A percentile compares a stretch with the other conserved stretches of the same genome.
phyloP scores from a whole-genome alignment of 2,329 filamentous ascomycete species.

The Beauveria rudraprayagi region DNA sequence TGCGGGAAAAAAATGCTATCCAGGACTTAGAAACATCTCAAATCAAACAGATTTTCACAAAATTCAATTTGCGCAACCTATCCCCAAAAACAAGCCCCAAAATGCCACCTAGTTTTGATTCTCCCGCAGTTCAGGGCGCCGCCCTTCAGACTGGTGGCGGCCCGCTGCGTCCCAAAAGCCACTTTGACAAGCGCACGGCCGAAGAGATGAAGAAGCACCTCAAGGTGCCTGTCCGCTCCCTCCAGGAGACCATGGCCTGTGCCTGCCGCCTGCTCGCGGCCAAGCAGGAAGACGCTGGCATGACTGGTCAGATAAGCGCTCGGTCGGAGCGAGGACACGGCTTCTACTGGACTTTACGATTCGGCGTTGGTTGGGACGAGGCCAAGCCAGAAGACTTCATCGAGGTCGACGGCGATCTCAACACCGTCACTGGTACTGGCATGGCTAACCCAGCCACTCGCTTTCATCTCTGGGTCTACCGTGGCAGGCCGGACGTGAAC shows the following conservation, averaged over 20 bases:
- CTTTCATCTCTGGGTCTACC: constrained; percentile 10
- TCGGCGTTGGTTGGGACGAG: constrained; percentile 9
- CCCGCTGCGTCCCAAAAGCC: constrained; percentile 4
- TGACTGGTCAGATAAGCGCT: constrained; percentile 5
- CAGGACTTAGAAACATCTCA: not conserved
- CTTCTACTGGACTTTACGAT: constrained; percentile 10
- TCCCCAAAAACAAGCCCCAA: not conserved
- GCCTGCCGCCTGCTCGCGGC: constrained; percentile 3
- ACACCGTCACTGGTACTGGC: not conserved
- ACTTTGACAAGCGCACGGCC: constrained; percentile 7
- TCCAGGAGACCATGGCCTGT: constrained; percentile 8
- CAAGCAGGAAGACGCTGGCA: constrained; percentile 9
- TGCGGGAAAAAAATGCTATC: not conserved
- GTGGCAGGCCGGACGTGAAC: not conserved
- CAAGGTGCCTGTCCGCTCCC: not conserved
- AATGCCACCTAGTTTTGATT: not conserved
- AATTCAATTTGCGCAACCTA: not conserved
- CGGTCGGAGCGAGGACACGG: constrained; percentile 5
- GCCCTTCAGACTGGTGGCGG: not conserved
- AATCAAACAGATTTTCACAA: not conserved
- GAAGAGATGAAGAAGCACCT: constrained; percentile 10
- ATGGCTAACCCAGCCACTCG: constrained; percentile 10
- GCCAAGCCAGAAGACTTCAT: constrained; percentile 8
- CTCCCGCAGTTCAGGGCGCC: not conserved
- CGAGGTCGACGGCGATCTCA: constrained; percentile 9